Percentiles rank a stretch among this genome's conserved stretches.
phyloP scores from a whole-genome alignment of 176 grass and related monocot species.

The Oryza officinalis region DNA sequence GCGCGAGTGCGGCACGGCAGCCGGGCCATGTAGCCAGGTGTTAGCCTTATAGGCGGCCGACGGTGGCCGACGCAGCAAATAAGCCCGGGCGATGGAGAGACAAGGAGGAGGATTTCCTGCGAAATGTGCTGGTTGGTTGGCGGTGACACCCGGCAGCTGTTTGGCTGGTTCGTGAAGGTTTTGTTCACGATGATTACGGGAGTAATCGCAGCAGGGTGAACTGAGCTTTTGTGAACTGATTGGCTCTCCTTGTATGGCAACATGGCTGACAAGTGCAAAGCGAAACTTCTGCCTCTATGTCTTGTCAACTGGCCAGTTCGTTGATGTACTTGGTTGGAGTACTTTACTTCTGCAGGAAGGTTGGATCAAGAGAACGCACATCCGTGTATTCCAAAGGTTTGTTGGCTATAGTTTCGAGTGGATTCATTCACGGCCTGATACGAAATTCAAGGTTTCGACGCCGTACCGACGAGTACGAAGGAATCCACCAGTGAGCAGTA shows the following conservation, averaged over 20 bases:
- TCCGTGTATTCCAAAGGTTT: not conserved
- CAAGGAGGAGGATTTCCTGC: not conserved
- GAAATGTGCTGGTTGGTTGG: not conserved
- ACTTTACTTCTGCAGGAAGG: not conserved
- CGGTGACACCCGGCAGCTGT: not conserved
- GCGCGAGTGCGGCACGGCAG: no score
- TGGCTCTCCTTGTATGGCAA: not conserved
- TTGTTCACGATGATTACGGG: not conserved
- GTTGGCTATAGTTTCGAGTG: not conserved
- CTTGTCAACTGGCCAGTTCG: not conserved
- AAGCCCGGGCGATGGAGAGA: conserved; percentile 6
- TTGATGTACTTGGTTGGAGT: not conserved
- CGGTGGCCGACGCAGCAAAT: not conserved
- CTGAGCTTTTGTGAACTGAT: not conserved
- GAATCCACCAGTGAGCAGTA: not conserved
- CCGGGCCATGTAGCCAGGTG: not conserved
- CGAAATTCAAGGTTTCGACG: not conserved
- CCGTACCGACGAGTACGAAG: not conserved
- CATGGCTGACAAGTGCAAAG: not conserved
- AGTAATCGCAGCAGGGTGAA: conserved; percentile 18
- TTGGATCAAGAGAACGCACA: not conserved
- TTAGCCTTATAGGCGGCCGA: not conserved
- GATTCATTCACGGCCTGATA: not conserved
- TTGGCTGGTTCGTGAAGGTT: not conserved
- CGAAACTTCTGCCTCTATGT: not conserved